These are phyloP conservation scores for Mycosphaerelloides madeirae DNA, from an alignment of 2,329 filamentous ascomycete genomes.

Conservation along the genomic window DNA sequence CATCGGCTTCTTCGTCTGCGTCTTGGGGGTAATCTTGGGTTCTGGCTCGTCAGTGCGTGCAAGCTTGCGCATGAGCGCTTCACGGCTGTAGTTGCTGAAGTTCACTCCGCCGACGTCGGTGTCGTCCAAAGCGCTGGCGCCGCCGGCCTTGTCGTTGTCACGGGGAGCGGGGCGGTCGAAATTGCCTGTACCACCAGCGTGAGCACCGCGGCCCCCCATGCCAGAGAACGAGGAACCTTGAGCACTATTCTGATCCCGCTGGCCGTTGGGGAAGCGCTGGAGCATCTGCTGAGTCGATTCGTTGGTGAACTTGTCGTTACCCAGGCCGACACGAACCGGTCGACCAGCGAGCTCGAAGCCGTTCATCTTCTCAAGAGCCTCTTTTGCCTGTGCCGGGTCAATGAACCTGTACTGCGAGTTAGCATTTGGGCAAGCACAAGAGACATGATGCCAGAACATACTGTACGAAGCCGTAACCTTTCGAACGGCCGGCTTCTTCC, in stretches of 20 bases:
- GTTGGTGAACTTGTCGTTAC: slow-evolving; percentile 99
- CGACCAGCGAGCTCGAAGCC: slow-evolving; percentile 96
- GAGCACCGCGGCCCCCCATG: slow-evolving; percentile 77
- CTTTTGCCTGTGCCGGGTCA: slow-evolving; percentile 83
- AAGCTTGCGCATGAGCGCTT: slow-evolving; percentile 97
- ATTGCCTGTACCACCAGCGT: slow-evolving; percentile 66
- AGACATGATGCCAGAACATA: slow-evolving; percentile 49
- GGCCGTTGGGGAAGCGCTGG: slow-evolving; percentile 71
- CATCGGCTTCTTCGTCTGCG: slow-evolving; percentile 56
- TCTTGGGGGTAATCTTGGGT: slow-evolving; percentile 55
- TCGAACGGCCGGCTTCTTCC: slow-evolving; percentile 83
- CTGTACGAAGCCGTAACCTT: slow-evolving; percentile 98
- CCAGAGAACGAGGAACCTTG: slow-evolving; percentile 76
- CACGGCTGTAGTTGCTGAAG: slow-evolving; percentile 98
- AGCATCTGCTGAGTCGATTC: slow-evolving; percentile 91
- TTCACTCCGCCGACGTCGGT: slow-evolving; percentile 97
- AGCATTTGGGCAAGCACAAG: slow-evolving; percentile 3
- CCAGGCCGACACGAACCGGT: slow-evolving; percentile 95
- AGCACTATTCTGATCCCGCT: slow-evolving; percentile 40
- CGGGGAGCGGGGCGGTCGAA: slow-evolving; percentile 82
- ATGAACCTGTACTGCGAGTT: slow-evolving; percentile 24
- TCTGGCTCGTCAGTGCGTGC: slow-evolving; percentile 86
- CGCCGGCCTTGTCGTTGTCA: slow-evolving; percentile 78
- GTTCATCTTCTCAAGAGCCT: slow-evolving; percentile 98
- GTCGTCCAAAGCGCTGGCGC: slow-evolving; percentile 92